Evolutionary conservation across 192 early-diverging fungal genomes (phyloP).

Genomic region (Coemansia sp.): DNA sequence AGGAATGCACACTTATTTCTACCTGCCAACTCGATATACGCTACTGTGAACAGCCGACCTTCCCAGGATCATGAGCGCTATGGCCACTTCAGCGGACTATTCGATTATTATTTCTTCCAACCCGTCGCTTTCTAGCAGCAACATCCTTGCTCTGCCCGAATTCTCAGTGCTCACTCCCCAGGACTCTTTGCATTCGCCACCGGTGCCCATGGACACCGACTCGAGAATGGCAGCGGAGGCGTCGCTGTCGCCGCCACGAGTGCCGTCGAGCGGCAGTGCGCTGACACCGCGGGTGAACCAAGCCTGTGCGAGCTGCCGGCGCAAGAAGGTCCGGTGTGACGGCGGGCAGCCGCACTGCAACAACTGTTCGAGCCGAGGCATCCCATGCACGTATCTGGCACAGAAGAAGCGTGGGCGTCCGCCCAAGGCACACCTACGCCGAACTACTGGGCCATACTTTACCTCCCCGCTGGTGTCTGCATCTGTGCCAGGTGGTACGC

Average conservation of each 20-base stretch:
- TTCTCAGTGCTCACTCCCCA: no score
- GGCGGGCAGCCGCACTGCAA: conserved; percentile 52
- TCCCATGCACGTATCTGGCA: conserved; percentile 43
- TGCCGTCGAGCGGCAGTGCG: conserved; percentile 2
- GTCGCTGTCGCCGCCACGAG: conserved; percentile 2
- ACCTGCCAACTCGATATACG: background rate
- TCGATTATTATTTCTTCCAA: no score
- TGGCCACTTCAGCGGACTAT: no score
- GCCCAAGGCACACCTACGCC: conserved; percentile 27
- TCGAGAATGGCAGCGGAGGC: conserved; percentile 1
- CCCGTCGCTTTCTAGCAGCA: no score
- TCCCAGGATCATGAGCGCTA: no score
- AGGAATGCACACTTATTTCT: conserved; percentile 1
- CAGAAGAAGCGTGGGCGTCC: conserved; percentile 54
- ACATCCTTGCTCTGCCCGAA: no score
- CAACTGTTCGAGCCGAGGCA: conserved; percentile 49
- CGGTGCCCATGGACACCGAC: conserved; percentile 3
- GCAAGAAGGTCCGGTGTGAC: conserved; percentile 59
- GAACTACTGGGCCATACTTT: background rate
- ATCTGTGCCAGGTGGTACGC: background rate
- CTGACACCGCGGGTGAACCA: conserved; percentile 30
- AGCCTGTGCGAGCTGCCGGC: conserved; percentile 55
- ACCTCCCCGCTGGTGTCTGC: background rate
- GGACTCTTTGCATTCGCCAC: background rate
- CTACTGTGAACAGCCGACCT: background rate